These are phyloP conservation scores for Aureobasidium zeae DNA, from an alignment of 2,329 filamentous ascomycete genomes.

Conservation along the genomic window DNA sequence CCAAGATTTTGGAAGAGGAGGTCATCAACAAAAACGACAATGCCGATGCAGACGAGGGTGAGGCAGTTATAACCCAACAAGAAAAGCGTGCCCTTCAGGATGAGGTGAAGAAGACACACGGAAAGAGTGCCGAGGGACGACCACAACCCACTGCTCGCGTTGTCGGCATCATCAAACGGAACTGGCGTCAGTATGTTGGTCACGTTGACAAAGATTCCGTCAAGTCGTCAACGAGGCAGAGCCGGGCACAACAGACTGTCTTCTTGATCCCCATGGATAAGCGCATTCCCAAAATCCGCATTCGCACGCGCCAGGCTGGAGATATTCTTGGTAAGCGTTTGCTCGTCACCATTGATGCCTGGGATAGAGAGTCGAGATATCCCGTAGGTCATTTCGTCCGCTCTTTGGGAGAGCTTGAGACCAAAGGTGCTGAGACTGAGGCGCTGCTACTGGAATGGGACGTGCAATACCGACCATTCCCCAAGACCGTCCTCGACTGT, in stretches of 20 bases:
- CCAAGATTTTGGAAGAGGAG: constrained; percentile 92
- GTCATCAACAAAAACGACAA: constrained; percentile 87
- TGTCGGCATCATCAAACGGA: constrained; percentile 85
- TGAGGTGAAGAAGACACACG: constrained; percentile 78
- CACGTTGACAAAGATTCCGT: constrained; percentile 85
- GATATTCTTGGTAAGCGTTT: constrained; percentile 87
- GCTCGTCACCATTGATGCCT: constrained; percentile 85
- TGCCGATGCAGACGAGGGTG: constrained; percentile 65
- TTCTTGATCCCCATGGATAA: constrained; percentile 98
- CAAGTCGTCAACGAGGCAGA: constrained; percentile 61
- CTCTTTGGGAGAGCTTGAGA: constrained; percentile 85
- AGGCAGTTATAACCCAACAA: constrained; percentile 73
- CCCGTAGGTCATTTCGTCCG: constrained; percentile 90
- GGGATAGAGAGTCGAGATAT: constrained; percentile 88
- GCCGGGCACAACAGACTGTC: constrained; percentile 79
- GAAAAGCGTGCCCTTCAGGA: constrained; percentile 83
- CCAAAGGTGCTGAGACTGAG: constrained; percentile 95
- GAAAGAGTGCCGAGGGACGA: constrained; percentile 62
- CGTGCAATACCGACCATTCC: constrained; percentile 94
- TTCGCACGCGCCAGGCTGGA: constrained; percentile 80
- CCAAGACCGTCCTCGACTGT: constrained; percentile 90
- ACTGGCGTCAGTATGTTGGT: constrained; percentile 96
- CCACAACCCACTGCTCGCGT: constrained; percentile 87
- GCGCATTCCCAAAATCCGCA: constrained; percentile 87
- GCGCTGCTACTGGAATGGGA: constrained; percentile 90